These are phyloP conservation scores for Paraconiothyrium brasiliense DNA, from an alignment of 2,329 filamentous ascomycete genomes.

Conservation along the genomic window DNA sequence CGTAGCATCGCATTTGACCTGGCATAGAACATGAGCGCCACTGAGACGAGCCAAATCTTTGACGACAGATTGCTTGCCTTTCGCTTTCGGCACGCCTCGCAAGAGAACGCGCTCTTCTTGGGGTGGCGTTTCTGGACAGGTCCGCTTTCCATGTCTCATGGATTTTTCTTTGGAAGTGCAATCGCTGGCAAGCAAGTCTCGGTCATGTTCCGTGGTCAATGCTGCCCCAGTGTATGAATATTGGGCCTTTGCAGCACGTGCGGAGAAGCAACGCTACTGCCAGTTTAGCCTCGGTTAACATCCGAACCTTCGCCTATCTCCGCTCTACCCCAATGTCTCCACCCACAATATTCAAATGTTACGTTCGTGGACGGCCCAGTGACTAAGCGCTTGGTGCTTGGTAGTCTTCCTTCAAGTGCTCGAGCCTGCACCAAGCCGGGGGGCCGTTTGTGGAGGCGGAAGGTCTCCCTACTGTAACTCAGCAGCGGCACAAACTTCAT, in stretches of 20 bases:
- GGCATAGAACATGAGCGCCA: not conserved
- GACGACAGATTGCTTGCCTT: conserved; percentile 12
- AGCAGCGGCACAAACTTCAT: too few species aligned
- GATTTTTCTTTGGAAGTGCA: not conserved
- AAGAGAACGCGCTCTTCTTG: conserved; percentile 27
- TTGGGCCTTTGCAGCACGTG: not conserved
- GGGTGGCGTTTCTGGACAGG: conserved; percentile 15
- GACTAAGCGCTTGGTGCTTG: not conserved
- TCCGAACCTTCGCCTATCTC: conserved; percentile 7
- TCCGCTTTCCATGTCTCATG: conserved; percentile 14
- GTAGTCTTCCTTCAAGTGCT: not conserved
- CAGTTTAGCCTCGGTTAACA: conserved; percentile 11
- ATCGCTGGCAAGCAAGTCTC: conserved; percentile 1
- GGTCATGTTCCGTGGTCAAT: conserved; percentile 5
- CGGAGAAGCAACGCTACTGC: not conserved
- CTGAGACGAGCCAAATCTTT: not conserved
- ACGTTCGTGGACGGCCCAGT: not conserved
- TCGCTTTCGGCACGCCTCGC: conserved; percentile 22
- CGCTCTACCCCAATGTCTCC: conserved; percentile 1
- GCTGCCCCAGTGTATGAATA: not conserved
- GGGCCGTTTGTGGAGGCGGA: too few species aligned
- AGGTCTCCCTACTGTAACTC: too few species aligned
- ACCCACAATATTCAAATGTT: not conserved
- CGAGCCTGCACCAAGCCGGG: too few species aligned
- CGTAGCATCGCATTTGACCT: conserved; percentile 23